Evolutionary conservation across 306 rosid genomes (phyloP), one percentile per base, ranked within the genome.

Genomic region (Calophaca sinica): DNA sequence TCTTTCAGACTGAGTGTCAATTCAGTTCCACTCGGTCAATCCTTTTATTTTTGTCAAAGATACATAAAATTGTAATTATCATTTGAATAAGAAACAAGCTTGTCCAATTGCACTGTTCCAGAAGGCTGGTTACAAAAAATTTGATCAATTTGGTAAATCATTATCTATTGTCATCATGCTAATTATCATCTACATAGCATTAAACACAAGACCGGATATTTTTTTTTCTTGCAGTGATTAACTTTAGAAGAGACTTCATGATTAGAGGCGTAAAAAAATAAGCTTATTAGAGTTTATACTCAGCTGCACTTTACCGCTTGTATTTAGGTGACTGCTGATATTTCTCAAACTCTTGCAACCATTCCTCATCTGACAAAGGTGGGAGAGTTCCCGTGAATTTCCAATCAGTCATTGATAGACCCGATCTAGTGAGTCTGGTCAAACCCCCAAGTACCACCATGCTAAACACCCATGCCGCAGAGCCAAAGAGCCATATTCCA

Each of bases 391-490:
- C 70, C 15, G 70, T 20, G 50, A 63, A 63, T 63, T 63, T 63
- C 70, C 70, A 63, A 63, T 63, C 70, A 63, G 70, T 41, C 70
- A 63, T 63, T 20, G 70, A 63, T 14, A 63, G 70, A 63, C 98
- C 98, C 10, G 98, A 94, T 28, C 97, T 76, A 3, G 97, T 94
- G 45, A 94, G 87, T 70, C 97, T 80, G 13, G 96, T 94, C 58
- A 89, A 70, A 67, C 98, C 97, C 4, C 98, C 98, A 35, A 94
- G 96, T 15, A 94, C 41, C 55, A 94, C 97, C 97, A 91, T 91
- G 81, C 94, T 91, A 76, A 89, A 91, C 54, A 94, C 98, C 98
- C 97, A 94, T 0, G 93, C 90, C 1, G 98, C 94, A 4, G 97
- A 91, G 51, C 93, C 82, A 63, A 94, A 94, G 66, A 94, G 93